Conservation (phyloP, 331 rosid genomes). For the Pyrus hybrid region DNA sequence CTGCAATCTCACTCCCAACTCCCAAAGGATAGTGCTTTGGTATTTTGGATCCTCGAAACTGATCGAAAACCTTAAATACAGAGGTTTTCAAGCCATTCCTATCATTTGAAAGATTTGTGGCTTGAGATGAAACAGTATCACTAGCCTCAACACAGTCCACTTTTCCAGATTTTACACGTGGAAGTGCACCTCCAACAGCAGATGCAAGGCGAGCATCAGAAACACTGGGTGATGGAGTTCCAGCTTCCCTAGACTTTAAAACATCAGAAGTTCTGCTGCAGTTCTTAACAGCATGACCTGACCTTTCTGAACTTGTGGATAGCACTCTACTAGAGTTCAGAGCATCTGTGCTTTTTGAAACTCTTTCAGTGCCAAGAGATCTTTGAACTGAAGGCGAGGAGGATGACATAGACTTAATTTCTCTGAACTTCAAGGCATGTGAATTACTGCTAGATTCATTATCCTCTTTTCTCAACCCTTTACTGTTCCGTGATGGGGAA, state of each 20-base stretch:
- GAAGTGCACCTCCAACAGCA: slow-evolving; percentile 21
- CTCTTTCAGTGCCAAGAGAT: slow-evolving; percentile 16
- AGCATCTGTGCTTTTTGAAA: slow-evolving; percentile 25
- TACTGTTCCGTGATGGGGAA: slow-evolving; percentile 16
- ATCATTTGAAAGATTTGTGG: slow-evolving; percentile 36
- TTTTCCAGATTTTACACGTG: slow-evolving; percentile 23
- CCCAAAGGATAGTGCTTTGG: slow-evolving; percentile 34
- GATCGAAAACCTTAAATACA: slow-evolving; percentile 70
- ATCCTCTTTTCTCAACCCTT: slow-evolving; percentile 15
- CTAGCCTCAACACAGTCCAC: slow-evolving; percentile 31
- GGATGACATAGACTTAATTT: slow-evolving; percentile 23
- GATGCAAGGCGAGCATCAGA: slow-evolving; percentile 35
- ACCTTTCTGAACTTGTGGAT: slow-evolving; percentile 24
- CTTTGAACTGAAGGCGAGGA: slow-evolving; percentile 14
- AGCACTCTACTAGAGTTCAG: slow-evolving; percentile 26
- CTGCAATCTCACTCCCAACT: slow-evolving; percentile 40
- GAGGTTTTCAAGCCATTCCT: slow-evolving; percentile 62
- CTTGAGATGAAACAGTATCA: slow-evolving; percentile 36
- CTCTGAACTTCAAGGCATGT: slow-evolving; percentile 25
- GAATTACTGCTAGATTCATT: slow-evolving; percentile 9
- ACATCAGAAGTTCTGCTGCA: slow-evolving; percentile 6
- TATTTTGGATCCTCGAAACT: slow-evolving; percentile 65
- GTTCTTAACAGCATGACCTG: slow-evolving; percentile 30
- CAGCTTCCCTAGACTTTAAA: slow-evolving; percentile 27
- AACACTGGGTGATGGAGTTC: slow-evolving; percentile 9